Evolutionary conservation across 768 basidiomycete genomes (phyloP).

Genomic region (Boletellus ananiceps): DNA sequence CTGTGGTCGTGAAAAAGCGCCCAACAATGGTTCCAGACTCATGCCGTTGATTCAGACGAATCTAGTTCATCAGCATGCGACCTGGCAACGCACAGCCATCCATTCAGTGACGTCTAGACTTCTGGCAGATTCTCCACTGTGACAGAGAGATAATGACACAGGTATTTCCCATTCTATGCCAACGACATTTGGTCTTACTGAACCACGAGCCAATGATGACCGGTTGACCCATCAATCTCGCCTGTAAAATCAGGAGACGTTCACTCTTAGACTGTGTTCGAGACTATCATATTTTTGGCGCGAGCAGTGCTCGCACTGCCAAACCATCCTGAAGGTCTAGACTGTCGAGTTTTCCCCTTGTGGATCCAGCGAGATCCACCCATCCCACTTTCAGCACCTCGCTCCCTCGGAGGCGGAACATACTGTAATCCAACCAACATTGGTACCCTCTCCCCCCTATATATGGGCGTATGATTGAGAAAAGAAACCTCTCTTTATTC

Average conservation of each 20-base stretch:
- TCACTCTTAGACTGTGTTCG: not conserved
- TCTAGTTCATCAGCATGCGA: not conserved
- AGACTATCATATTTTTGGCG: not conserved
- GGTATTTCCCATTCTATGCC: too few species aligned
- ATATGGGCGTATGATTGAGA: constrained; percentile 2
- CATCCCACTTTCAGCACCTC: too few species aligned
- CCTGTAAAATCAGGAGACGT: not conserved
- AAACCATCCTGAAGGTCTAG: constrained; percentile 7
- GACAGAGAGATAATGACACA: too few species aligned
- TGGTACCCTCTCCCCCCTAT: constrained; percentile 2
- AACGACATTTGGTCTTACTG: not conserved
- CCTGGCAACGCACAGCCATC: too few species aligned
- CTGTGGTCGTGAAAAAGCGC: not conserved
- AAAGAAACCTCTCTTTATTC: not conserved
- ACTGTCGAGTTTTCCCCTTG: not conserved
- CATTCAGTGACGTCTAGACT: constrained; percentile 7
- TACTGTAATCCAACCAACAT: not conserved
- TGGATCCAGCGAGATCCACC: not conserved
- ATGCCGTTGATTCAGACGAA: not conserved
- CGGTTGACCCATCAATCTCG: not conserved
- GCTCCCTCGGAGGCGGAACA: too few species aligned
- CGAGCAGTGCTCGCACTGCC: not conserved
- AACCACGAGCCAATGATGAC: not conserved
- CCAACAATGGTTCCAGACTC: constrained; percentile 7
- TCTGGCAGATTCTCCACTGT: too few species aligned